phyloP scores from a whole-genome alignment of 441 rosid genomes.

The Daphne laureola region DNA sequence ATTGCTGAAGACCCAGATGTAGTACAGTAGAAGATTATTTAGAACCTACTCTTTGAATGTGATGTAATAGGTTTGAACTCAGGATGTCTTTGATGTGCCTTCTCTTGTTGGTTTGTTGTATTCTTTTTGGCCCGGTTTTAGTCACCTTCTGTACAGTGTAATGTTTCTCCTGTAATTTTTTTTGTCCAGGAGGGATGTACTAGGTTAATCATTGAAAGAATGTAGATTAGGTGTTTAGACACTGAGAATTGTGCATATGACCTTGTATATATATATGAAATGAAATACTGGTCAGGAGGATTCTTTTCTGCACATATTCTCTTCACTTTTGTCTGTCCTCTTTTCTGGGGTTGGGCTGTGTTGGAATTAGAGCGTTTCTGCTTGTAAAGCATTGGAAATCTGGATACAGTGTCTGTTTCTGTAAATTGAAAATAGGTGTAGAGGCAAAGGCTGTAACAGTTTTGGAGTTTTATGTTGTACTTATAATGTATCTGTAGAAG shows the following conservation, averaged over 20 bases:
- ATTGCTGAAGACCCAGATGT: conserved; percentile 20
- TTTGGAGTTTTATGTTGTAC: too few species aligned
- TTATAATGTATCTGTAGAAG: too few species aligned
- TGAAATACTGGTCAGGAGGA: not conserved
- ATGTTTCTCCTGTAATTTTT: conserved; percentile 11
- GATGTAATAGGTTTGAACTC: conserved; percentile 34
- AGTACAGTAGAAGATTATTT: conserved; percentile 13
- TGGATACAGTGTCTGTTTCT: too few species aligned
- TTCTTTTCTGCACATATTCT: not conserved
- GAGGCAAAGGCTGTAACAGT: too few species aligned
- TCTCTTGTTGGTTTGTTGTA: conserved; percentile 28
- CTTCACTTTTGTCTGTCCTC: not conserved
- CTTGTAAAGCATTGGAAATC: too few species aligned
- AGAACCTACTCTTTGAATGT: conserved; percentile 25
- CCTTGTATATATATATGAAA: conserved; percentile 16
- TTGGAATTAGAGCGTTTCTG: too few species aligned
- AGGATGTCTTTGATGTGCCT: conserved; percentile 24
- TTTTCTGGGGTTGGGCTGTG: not conserved
- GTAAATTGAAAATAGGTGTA: too few species aligned
- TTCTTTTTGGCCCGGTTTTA: conserved; percentile 8
- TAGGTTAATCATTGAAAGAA: conserved; percentile 7
- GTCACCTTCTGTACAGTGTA: not conserved
- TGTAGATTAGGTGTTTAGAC: not conserved
- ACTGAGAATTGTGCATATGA: conserved; percentile 15
- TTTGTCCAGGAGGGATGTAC: conserved; percentile 14